Evolutionary conservation across 1,139 yeast genomes (phyloP).

Genomic region (Zhuliangozyma parablackwelliae): DNA sequence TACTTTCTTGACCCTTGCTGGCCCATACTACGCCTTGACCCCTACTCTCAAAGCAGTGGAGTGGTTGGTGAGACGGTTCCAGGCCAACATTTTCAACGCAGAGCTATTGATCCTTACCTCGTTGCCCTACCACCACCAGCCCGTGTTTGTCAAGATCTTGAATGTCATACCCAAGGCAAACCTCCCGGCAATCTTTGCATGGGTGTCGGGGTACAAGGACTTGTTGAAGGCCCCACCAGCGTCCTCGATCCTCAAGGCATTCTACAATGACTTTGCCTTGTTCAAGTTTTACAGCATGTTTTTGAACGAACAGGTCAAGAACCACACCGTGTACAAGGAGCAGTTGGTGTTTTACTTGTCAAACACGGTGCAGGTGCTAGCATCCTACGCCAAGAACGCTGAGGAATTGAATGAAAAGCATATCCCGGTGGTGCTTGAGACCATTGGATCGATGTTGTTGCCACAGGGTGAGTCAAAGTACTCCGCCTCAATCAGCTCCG

Average conservation of each 20-base stretch:
- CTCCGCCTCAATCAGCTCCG: slow-evolving; percentile 42
- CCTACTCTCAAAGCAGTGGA: slow-evolving; percentile 84
- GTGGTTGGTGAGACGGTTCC: slow-evolving; percentile 93
- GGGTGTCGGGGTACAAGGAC: slow-evolving; percentile 68
- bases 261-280: slow-evolving; percentile 62
- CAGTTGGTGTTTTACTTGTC: slow-evolving; percentile 78
- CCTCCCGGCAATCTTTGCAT: slow-evolving; percentile 72
- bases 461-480: slow-evolving; percentile 15
- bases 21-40: slow-evolving; percentile 68
- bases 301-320: slow-evolving; percentile 50
- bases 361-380: slow-evolving; percentile 59
- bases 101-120: slow-evolving; percentile 67
- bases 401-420: slow-evolving; percentile 26
- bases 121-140: slow-evolving; percentile 71
- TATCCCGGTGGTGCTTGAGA: slow-evolving; percentile 55
- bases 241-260: slow-evolving; percentile 65
- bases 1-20: slow-evolving; percentile 68
- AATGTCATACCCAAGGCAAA: slow-evolving; percentile 61
- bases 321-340: slow-evolving; percentile 58
- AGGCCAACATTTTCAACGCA: slow-evolving; percentile 74
- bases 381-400: slow-evolving; percentile 31
- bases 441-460: slow-evolving; percentile 50
- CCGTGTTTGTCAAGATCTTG: slow-evolving; percentile 69
- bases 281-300: slow-evolving; percentile 62
- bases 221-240: slow-evolving; percentile 61